Evolutionary conservation across 768 basidiomycete species (phyloP).

Genomic region (Coprinellus micaceus): DNA sequence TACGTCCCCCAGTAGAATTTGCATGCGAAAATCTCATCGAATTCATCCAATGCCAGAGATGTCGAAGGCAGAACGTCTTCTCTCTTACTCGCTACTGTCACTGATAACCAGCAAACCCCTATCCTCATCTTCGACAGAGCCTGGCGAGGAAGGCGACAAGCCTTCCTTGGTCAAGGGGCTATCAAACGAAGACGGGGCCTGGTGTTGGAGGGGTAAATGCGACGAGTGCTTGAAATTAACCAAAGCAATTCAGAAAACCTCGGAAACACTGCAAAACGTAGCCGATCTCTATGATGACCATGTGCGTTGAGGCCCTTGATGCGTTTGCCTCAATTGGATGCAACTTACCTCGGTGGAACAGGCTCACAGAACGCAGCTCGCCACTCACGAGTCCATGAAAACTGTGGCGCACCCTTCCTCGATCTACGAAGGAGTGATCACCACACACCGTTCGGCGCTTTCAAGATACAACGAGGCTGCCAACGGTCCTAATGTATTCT

Average conservation of each 20-base stretch:
- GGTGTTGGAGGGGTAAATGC: constrained; percentile 86
- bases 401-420: constrained; percentile 71
- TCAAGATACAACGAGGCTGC: constrained; percentile 59
- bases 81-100: constrained; percentile 71
- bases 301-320: constrained; percentile 35
- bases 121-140: constrained; percentile 46
- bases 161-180: constrained; percentile 43
- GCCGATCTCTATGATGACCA: constrained; percentile 80
- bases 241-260: constrained; percentile 72
- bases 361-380: constrained; percentile 71
- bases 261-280: constrained; percentile 68
- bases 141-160: constrained; percentile 38
- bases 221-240: constrained; percentile 74
- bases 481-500: constrained; percentile 9
- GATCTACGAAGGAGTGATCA: constrained; percentile 66
- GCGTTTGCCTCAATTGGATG: background rate
- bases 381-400: constrained; percentile 74
- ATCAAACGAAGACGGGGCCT: constrained; percentile 69
- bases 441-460: constrained; percentile 71
- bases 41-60: constrained; percentile 47
- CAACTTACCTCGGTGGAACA: constrained; percentile 21
- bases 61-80: constrained; percentile 69
- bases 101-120: constrained; percentile 69
- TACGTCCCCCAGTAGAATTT: too few relatives aligned
- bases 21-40: background rate